Evolutionary conservation across 148 eudicot species (phyloP), one percentile per base, ranked within the genome.

Genomic region (Cornus controversa): DNA sequence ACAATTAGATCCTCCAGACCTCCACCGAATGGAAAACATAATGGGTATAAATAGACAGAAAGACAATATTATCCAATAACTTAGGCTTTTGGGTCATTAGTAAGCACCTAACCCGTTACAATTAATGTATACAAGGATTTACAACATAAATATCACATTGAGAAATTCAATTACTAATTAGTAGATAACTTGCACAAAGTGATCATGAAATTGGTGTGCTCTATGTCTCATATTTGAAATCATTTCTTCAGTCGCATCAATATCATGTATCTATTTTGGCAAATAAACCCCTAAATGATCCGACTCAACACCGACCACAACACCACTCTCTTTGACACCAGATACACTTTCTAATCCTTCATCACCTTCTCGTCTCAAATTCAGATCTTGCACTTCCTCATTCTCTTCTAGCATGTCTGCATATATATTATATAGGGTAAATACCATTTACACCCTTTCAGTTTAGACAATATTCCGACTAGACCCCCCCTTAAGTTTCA

Each of bases 211-310:
- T 14, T 82, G 85, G 45, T 78, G 75, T 31, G 92, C 85, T 77
- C 75, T 86, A 73, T 83, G 82, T 69, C 68, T 79, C 96, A 93
- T 86, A 57, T 78, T 87, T 9, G 78, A 80, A 80, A 89, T 81
- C 69, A 89, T 83, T 77, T 87, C 79, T 75, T 93, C 93, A n/a
- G 91, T 77, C 66, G 62, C 87, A 63, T 77, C 82, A 73, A n/a
- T n/a, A n/a, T n/a, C 2, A 1, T 75, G 40, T 64, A 95, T 91
- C 53, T 87, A 84, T 69, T 89, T 86, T 0, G 93, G 97, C 80
- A 91, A 78, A 82, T 76, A 82, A 72, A 76, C 85, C 71, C 90
- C 90, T 86, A 91, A 75, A 69, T 82, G 86, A 77, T 87, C 89
- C 75, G 91, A 90, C 92, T 15, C 80, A 71, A 37, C 69, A 24